Base-by-base conservation (phyloP, 2,329 filamentous ascomycete species). In the Colletotrichum higginsianum region DNA sequence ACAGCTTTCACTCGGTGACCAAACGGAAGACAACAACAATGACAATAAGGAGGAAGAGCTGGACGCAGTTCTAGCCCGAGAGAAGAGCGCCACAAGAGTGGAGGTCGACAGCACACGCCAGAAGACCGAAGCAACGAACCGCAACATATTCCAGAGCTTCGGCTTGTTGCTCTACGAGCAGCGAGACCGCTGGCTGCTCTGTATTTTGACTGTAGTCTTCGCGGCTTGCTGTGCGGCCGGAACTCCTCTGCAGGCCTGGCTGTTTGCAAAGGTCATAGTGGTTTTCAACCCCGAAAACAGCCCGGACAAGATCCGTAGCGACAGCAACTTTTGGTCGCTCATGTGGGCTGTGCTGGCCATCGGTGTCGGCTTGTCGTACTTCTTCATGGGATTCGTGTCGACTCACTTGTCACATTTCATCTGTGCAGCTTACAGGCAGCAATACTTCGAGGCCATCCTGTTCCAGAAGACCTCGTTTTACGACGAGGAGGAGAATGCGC, bases 271-370 rank as follows among this genome's bases (percentile, higher is more conserved):
- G 69, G 80, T 90, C 53, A 83, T 91, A 47, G 78, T 83, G 9
- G 81, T 88, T 13, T 90, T 90, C 75, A 79, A 83, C n/a, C 77
- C 79, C 12, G 58, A 74, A 6, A 65, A 68, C 1, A 75, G 81
- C 16, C 49, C 63, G 0, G 74, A 81, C 4, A 80, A 80, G 66
- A 80, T 84, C 57, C 75, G 79, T 52, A 79, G 81, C 1, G 81
- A 85, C 50, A 86, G 85, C 42, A 84, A 87, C 61, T 92, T 92
- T 78, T 93, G 89, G 89, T 86, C 89, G 0, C 83, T 91, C 71
- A 92, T 93, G 88, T 93, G 90, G 83, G 83, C 89, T 23, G 79
- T 90, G 0, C 81, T 92, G 38, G 90, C 90, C 2, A 82, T 87
- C 5, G 85, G 80, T 12, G 80, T 86, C 12, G 88, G 88, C 2